Evolutionary conservation across 1,139 yeast genomes (phyloP).

Genomic region (Torulaspora globosa): DNA sequence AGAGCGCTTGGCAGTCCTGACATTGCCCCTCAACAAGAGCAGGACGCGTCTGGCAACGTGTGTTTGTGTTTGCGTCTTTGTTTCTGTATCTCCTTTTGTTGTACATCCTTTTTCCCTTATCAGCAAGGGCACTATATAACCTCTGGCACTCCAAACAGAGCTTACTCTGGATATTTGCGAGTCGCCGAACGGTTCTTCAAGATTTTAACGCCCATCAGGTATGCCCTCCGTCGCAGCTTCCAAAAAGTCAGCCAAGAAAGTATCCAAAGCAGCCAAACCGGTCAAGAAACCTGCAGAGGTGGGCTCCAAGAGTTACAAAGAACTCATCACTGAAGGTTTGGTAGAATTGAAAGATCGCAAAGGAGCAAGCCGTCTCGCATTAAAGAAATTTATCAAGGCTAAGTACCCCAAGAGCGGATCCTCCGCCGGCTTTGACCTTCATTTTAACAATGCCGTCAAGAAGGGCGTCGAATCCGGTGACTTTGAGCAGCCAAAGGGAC

Average conservation of each 20-base stretch:
- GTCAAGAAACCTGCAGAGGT: constrained; percentile 13
- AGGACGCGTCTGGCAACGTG: constrained; percentile 1
- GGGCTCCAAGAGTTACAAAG: constrained; percentile 39
- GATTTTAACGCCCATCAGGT: not conserved
- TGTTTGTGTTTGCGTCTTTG: not conserved
- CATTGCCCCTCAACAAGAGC: not conserved
- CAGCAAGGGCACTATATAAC: constrained; percentile 5
- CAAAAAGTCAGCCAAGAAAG: constrained; percentile 5
- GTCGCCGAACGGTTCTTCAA: not conserved
- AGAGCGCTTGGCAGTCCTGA: not conserved
- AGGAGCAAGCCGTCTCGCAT: constrained; percentile 79
- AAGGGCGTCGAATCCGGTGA: constrained; percentile 77
- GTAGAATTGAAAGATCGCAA: constrained; percentile 70
- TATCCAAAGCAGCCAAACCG: constrained; percentile 2
- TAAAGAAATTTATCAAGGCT: constrained; percentile 62
- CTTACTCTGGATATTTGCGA: not conserved
- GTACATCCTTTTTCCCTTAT: constrained; percentile 5
- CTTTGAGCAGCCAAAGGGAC: constrained; percentile 81
- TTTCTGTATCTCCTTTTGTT: not conserved
- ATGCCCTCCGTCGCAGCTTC: constrained; percentile 7
- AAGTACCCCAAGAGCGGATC: constrained; percentile 47
- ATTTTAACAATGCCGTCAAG: constrained; percentile 75
- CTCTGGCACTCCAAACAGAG: not conserved
- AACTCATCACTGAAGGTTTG: constrained; percentile 74
- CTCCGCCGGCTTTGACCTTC: constrained; percentile 63